Evolutionary conservation across 805 yeast species (phyloP), one percentile per base, ranked within the genome.

Genomic region (Ogataea henricii): DNA sequence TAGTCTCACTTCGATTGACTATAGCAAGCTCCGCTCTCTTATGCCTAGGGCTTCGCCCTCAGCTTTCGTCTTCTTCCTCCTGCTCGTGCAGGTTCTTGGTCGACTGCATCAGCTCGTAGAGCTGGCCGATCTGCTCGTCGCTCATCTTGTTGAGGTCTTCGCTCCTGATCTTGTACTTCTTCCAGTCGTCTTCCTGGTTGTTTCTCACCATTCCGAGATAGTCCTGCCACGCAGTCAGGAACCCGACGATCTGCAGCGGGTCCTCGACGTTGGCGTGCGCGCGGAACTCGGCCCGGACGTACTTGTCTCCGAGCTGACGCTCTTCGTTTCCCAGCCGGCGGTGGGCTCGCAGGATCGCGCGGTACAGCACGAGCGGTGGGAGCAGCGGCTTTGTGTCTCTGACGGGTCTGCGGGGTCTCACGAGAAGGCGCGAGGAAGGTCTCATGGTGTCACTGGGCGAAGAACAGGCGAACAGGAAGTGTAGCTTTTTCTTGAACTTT

Each of bases 221-320:
- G 52, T 85, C 92, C 66, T 94, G 99, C 99, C 99, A 94, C 51
- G 89, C 85, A 1, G 96, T 82, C 52, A 94, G 73, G 58, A 94
- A 94, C 9, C 97, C 99, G 9, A 94, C 90, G 27, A 94, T 89
- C 62, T 92, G 96, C 20, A 89, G 74, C 3, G 99, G 98, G 65
- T 94, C 90, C 55, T 89, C 96, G 6, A 85, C 78, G 40, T 72
- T 67, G 50, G 82, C 79, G 68, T 94, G 99, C 6, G 91, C 85
- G 58, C 83, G 82, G 72, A 94, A 94, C 69, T 94, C 99, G 29
- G 84, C 79, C 63, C 83, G 87, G 43, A 92, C 96, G 64, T 94
- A 94, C 55, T 81, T 76, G 66, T 94, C 97, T 3, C 99, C 99
- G 18, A 94, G 73, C 44, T 82, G 77, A 48, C 96, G 76, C 51